Evolutionary conservation across 2,329 filamentous ascomycete species (phyloP), one percentile per base, ranked within the genome.

Genomic region (Bipolaris cookei): DNA sequence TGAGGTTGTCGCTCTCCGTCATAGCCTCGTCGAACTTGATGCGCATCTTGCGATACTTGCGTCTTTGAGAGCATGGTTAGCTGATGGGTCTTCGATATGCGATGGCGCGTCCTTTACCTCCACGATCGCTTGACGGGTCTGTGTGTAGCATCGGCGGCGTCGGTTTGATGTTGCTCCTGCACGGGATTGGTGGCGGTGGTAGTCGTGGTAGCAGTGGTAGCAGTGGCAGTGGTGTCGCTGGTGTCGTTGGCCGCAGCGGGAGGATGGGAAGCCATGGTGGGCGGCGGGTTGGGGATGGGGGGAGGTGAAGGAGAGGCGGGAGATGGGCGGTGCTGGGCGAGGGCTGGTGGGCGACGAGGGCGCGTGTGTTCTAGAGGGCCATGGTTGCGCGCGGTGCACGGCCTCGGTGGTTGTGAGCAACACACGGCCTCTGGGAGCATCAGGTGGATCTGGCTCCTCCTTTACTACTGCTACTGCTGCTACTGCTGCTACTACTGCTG

Each of bases 11-110:
- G 75, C 91, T 90, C 64, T 91, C 87, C 55, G 88, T 85, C 85
- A 93, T 91, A 70, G 86, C 87, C 48, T 87, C 83, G 67, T 95
- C 90, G 72, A 95, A 96, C 25, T 83, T 82, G 74, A 89, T 83
- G 78, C 90, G 88, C 87, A 95, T 91, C 83, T 96, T 96, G 69
- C 90, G 89, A 77, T 96, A 99, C 82, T 99, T 99, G 80, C 97
- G 96, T 84, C 76, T 77, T 64, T 30, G 11, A 10, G 38, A 20
- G 18, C 13, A 30, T 30, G n/a, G 56, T 70, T 44, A 32, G 51
- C 23, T 45, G 38, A 14, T 11, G 32, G 38, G 23, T 46, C 20
- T 13, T 13, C 6, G 30, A 5, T 20, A 23, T 3, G 38, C 16
- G 37, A 30, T 44, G 42, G 51, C 45, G 64, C 63, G 57, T 57